Conservation (phyloP, 148 eudicot species). For the Nepenthes gracilis region DNA sequence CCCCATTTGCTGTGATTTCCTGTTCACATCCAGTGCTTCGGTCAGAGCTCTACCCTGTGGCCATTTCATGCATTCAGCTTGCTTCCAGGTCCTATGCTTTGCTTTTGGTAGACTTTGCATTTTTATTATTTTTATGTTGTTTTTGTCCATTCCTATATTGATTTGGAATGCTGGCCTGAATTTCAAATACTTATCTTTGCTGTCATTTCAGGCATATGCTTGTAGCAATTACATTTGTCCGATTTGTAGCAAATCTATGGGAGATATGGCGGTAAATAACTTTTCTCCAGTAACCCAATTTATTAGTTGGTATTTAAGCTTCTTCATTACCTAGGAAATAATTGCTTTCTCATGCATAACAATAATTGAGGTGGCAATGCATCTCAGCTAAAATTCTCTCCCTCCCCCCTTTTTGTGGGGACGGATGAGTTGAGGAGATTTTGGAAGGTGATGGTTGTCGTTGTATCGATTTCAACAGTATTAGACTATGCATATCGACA, state of each 20-base stretch:
- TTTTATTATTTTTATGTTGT: not conserved
- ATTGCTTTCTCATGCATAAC: not conserved
- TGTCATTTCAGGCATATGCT: conserved; percentile 54
- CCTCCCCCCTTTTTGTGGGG: not conserved
- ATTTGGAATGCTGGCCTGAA: not conserved
- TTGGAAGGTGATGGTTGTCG: too few relatives aligned
- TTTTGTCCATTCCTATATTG: not conserved
- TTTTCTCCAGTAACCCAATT: not conserved
- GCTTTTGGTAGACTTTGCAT: not conserved
- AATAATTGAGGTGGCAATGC: too few relatives aligned
- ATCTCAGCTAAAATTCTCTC: not conserved
- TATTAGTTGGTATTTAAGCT: not conserved
- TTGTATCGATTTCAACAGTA: too few relatives aligned
- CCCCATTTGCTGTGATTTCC: conserved; percentile 88
- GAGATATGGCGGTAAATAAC: conserved; percentile 87
- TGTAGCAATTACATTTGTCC: conserved; percentile 86
- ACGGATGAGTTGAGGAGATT: too few relatives aligned
- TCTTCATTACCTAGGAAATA: not conserved
- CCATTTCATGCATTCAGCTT: conserved; percentile 94
- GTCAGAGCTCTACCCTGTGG: conserved; percentile 90
- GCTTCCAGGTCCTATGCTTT: conserved; percentile 63
- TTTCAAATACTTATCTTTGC: conserved; percentile 1
- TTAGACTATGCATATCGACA: too few relatives aligned
- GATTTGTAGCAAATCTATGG: conserved; percentile 88
- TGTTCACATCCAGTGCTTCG: conserved; percentile 80